phyloP scores from a whole-genome alignment of 148 eudicot species.

The Rhododendron griersonianum region DNA sequence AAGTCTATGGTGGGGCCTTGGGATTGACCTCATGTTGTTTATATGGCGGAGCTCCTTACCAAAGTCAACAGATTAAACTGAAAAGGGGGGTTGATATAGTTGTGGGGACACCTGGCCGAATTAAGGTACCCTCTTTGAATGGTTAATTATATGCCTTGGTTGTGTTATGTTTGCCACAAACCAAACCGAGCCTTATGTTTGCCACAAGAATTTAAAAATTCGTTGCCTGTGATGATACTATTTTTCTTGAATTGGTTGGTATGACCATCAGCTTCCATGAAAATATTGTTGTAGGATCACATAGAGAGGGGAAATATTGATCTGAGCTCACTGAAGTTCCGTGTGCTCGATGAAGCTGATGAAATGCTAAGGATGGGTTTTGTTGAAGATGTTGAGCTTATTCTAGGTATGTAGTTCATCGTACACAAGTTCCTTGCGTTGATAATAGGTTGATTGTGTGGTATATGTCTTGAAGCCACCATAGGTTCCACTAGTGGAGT shows the following conservation, averaged over 20 bases:
- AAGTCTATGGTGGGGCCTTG: slow-evolving; percentile 58
- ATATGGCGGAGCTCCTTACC: slow-evolving; percentile 77
- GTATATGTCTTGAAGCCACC: neutral
- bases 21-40: slow-evolving; percentile 64
- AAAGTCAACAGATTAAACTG: slow-evolving; percentile 44
- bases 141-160: neutral
- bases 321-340: slow-evolving; percentile 72
- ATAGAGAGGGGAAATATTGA: slow-evolving; percentile 68
- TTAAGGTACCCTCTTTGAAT: slow-evolving; percentile 48
- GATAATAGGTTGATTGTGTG: neutral
- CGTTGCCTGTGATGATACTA: neutral
- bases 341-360: slow-evolving; percentile 97
- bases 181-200: too few relatives aligned
- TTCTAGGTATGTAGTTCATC: slow-evolving; percentile 46
- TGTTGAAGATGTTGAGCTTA: slow-evolving; percentile 91
- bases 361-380: slow-evolving; percentile 96
- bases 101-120: slow-evolving; percentile 86
- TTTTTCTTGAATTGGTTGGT: neutral
- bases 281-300: slow-evolving; percentile 52
- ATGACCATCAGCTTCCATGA: neutral
- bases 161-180: neutral
- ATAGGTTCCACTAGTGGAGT: neutral
- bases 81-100: slow-evolving; percentile 82
- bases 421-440: neutral
- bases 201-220: neutral